phyloP scores from a whole-genome alignment of 495 filamentous ascomycete genomes.

The Tuber magnatum region DNA sequence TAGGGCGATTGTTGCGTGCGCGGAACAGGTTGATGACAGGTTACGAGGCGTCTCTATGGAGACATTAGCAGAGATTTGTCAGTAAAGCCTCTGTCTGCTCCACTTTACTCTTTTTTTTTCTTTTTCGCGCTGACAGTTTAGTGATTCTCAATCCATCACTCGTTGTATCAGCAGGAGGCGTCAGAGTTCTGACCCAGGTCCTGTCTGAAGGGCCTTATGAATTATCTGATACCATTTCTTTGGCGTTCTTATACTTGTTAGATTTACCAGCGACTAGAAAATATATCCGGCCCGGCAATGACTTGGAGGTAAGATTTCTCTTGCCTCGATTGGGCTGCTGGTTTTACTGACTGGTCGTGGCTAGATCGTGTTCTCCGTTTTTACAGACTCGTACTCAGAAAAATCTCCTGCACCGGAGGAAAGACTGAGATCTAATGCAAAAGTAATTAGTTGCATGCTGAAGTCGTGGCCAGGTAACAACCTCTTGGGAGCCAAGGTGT shows the following conservation, averaged over 20 bases:
- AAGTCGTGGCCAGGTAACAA: conserved; percentile 73
- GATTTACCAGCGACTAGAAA: conserved; percentile 74
- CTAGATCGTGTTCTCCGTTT: conserved; percentile 74
- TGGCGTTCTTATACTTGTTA: conserved; percentile 77
- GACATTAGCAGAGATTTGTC: conserved; percentile 73
- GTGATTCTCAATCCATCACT: conserved; percentile 74
- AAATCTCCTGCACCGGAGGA: conserved; percentile 55
- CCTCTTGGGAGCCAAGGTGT: not conserved
- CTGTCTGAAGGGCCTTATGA: conserved; percentile 85
- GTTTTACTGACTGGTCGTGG: conserved; percentile 41
- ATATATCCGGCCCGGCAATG: conserved; percentile 71
- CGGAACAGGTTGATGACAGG: conserved; percentile 72
- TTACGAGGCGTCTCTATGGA: conserved; percentile 82
- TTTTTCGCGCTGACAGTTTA: conserved; percentile 9
- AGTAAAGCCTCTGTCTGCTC: not conserved
- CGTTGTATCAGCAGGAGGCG: conserved; percentile 70
- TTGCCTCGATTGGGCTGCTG: not conserved
- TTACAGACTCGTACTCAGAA: conserved; percentile 71
- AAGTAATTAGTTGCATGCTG: conserved; percentile 75
- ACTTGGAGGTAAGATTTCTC: conserved; percentile 42
- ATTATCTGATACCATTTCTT: conserved; percentile 75
- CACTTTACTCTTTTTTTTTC: not conserved
- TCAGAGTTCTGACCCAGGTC: conserved; percentile 73
- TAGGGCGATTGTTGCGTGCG: conserved; percentile 78
- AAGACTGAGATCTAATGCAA: conserved; percentile 73